Evolutionary conservation across 306 rosid species (phyloP).

Genomic region (Medicago lupulina): DNA sequence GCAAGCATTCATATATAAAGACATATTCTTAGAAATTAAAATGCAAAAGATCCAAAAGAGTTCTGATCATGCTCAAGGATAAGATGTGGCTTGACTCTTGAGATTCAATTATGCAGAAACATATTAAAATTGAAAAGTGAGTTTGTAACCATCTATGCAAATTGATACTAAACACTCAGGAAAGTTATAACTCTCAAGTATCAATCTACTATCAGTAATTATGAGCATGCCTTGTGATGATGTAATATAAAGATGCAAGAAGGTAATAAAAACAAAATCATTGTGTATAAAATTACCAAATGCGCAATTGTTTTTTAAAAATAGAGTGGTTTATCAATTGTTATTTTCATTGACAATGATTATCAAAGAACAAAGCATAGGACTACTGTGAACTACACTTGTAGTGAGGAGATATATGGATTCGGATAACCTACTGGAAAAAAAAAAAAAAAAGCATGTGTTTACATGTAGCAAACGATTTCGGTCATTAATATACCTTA

Average conservation of each 20-base stretch:
- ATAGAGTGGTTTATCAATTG: too few relatives aligned
- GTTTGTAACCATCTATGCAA: slow-evolving; percentile 45
- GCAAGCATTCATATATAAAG: slow-evolving; percentile 66
- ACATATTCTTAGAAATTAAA: slow-evolving; percentile 62
- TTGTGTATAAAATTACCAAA: slow-evolving; percentile 6
- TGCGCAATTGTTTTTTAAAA: background rate
- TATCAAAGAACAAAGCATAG: too few relatives aligned
- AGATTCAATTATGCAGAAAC: slow-evolving; percentile 40
- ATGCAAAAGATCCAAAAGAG: slow-evolving; percentile 64
- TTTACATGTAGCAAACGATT: too few relatives aligned
- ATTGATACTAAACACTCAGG: slow-evolving; percentile 38
- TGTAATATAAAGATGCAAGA: slow-evolving; percentile 7
- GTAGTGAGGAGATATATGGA: too few relatives aligned
- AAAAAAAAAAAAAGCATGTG: too few relatives aligned
- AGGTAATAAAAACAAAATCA: slow-evolving; percentile 34
- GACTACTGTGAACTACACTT: too few relatives aligned
- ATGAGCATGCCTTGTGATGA: slow-evolving; percentile 9
- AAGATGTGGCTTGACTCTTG: slow-evolving; percentile 48
- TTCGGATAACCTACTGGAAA: too few relatives aligned
- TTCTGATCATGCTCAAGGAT: slow-evolving; percentile 47
- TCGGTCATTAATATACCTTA: too few relatives aligned
- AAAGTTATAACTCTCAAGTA: slow-evolving; percentile 32
- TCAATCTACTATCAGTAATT: slow-evolving; percentile 33
- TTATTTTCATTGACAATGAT: too few relatives aligned
- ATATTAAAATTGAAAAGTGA: slow-evolving; percentile 46